Conservation (phyloP, 371 early-diverging fungal genomes). For the Mortierella sp. region DNA sequence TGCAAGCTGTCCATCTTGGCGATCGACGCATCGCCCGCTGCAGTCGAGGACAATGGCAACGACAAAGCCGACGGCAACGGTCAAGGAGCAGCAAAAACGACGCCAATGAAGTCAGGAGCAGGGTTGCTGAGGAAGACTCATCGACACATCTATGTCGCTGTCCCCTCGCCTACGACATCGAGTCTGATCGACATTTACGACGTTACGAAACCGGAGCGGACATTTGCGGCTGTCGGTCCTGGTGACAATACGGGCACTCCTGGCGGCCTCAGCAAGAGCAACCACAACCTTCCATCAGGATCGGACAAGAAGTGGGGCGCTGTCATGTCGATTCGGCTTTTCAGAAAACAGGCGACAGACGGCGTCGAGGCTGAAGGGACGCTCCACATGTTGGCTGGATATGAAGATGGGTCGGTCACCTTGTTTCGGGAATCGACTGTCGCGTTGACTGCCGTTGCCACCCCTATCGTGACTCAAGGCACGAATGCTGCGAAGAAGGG, state of each 20-base stretch:
- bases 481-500: neutral
- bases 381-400: conserved; percentile 37
- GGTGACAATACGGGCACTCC: neutral
- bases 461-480: neutral
- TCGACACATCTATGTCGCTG: conserved; percentile 44
- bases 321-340: conserved; percentile 47
- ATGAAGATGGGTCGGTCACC: conserved; percentile 43
- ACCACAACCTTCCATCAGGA: neutral
- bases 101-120: neutral
- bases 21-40: neutral
- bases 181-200: conserved; percentile 47
- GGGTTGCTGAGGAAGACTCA: conserved; percentile 17
- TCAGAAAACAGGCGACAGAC: neutral
- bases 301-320: conserved; percentile 39
- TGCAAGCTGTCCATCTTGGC: conserved; percentile 46
- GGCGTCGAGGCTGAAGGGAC: no score
- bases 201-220: conserved; percentile 45
- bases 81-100: neutral
- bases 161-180: conserved; percentile 41
- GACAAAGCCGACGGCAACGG: neutral
- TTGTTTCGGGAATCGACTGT: conserved; percentile 24
- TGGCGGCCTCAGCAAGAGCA: neutral
- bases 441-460: neutral
- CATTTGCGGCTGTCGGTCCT: conserved; percentile 32
- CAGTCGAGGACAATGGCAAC: neutral